phyloP scores from a whole-genome alignment of 495 filamentous ascomycete species.

The Neurospora terricola region DNA sequence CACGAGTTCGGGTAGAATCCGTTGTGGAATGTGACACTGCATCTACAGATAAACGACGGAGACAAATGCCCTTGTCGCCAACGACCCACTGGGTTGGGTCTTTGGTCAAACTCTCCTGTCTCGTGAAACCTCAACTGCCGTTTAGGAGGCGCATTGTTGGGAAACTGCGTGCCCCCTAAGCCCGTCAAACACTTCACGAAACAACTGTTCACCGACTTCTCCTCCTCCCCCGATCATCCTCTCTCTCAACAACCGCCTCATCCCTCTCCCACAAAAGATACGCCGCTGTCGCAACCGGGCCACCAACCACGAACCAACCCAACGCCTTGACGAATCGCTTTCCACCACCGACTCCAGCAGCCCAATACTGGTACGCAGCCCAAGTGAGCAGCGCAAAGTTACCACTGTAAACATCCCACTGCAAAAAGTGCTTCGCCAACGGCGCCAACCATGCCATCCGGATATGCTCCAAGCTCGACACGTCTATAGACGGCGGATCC shows the following conservation, averaged over 20 bases:
- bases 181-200: background rate
- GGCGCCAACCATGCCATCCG: constrained; percentile 32
- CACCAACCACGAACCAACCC: constrained; percentile 33
- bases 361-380: constrained; percentile 39
- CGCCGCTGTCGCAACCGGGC: constrained; percentile 40
- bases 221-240: background rate
- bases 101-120: background rate
- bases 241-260: constrained; percentile 14
- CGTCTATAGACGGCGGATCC: constrained; percentile 13
- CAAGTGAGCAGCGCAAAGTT: constrained; percentile 42
- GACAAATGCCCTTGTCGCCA: background rate
- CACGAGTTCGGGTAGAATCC: background rate
- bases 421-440: constrained; percentile 43
- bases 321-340: constrained; percentile 30
- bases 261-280: constrained; percentile 50
- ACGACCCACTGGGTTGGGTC: background rate
- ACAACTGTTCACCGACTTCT: background rate
- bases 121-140: background rate
- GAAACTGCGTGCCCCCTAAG: background rate
- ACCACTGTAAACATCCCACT: constrained; percentile 50
- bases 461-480: constrained; percentile 12
- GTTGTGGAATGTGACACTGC: background rate
- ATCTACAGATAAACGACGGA: background rate
- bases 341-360: constrained; percentile 20
- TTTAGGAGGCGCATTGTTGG: background rate